Base-by-base conservation (phyloP, 495 filamentous ascomycete species). In the Hypoxylon subgilvum region DNA sequence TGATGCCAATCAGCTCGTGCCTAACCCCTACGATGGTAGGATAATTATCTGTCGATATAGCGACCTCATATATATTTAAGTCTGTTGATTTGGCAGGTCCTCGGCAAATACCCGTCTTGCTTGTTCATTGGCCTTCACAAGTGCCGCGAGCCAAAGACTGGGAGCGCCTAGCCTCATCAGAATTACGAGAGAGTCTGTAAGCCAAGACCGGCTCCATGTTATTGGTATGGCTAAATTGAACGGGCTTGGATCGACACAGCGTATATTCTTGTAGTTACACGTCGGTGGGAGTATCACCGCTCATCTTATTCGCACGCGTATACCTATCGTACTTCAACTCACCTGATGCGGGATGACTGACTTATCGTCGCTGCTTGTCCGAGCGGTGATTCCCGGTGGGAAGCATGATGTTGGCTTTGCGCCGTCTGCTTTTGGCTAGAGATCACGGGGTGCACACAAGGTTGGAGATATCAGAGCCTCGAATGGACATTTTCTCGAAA, bases 51-150 rank as follows among this genome's bases (percentile, higher is more conserved):
- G 50, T 40, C 17, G 42, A 55, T 45, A 55, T 55, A 30, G 50
- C 30, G 14, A 53, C 18, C 40, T 53, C 50, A 56, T 57, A 42
- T 41, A 57, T 42, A 42, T 57, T 42, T 42, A 57, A 32, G 52
- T 34, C 18, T 23, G 35, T 23, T 17, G 21, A 36, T 35, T 38
- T 43, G 43, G 42, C 43, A 57, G 43, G 17, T 25, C 49, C 44
- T 57, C 52, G 52, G 52, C 52, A 57, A 49, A 48, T 57, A 32
- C n/a, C 35, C 28, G 22, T 13, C 13, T 18, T 25, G 42, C 17
- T 13, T 57, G 28, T 49, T 49, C 17, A 48, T 48, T 57, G 44
- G 52, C 38, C 13, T 49, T 49, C 10, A 34, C 35, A 57, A 42
- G 44, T 57, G 52, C 52, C 52, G 52, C 28, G 52, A 42, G 35